These are phyloP conservation scores for Crucibulum laeve DNA, from an alignment of 768 basidiomycete genomes.

Conservation along the genomic window DNA sequence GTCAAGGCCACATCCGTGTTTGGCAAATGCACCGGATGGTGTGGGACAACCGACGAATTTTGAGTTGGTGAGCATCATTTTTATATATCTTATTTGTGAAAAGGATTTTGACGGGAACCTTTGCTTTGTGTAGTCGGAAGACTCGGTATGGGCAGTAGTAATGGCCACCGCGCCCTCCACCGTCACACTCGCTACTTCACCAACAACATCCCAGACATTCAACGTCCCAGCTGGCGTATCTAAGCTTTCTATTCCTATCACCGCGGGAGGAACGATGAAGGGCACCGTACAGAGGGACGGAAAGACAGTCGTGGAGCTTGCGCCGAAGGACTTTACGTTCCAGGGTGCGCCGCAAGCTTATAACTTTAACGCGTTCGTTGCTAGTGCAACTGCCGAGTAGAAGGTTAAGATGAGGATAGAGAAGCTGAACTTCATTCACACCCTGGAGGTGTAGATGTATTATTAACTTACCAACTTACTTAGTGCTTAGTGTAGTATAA, in stretches of 20 bases:
- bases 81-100: not conserved
- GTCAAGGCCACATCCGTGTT: slow-evolving; percentile 61
- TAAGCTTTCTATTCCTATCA: slow-evolving; percentile 57
- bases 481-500: too few relatives aligned
- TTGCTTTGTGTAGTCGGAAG: slow-evolving; percentile 40
- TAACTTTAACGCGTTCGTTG: slow-evolving; percentile 74
- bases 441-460: not conserved
- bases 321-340: slow-evolving; percentile 50
- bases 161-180: slow-evolving; percentile 51
- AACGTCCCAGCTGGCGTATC: slow-evolving; percentile 52
- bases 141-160: slow-evolving; percentile 68
- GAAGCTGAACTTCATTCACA: not conserved
- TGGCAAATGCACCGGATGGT: slow-evolving; percentile 49
- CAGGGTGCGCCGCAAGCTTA: slow-evolving; percentile 49
- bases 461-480: too few relatives aligned
- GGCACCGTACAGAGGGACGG: slow-evolving; percentile 46
- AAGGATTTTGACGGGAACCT: not conserved
- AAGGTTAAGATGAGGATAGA: not conserved
- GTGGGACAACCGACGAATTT: slow-evolving; percentile 54
- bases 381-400: slow-evolving; percentile 24
- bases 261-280: slow-evolving; percentile 45
- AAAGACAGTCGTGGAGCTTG: slow-evolving; percentile 40
- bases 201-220: slow-evolving; percentile 38
- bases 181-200: slow-evolving; percentile 50
- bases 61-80: slow-evolving; percentile 42